Base-by-base conservation (phyloP, 805 yeast species). In the Komagataella pseudopastoris region DNA sequence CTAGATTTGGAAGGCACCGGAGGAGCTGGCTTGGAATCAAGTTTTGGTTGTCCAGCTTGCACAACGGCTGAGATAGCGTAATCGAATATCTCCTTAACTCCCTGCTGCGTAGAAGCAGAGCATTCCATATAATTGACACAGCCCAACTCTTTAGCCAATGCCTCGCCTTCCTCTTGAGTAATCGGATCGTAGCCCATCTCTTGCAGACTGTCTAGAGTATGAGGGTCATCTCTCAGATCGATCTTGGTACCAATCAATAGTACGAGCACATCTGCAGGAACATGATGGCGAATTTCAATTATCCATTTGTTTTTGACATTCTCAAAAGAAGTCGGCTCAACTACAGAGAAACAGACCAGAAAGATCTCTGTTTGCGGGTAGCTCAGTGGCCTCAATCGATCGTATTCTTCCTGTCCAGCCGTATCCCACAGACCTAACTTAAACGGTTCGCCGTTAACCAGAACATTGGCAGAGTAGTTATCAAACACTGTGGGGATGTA, bases 401-500 rank as follows among this genome's bases (percentile, higher is more conserved):
- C 96, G 65, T 88, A 88, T 63, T 88, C 96, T 61, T 86, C 85
- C 67, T 89, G 96, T 23, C 96, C 96, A 3, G 96, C 96, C 14
- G 96, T 89, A 76, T 89, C 96, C 96, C 96, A 89, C 48, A 89
- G 74, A 22, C 95, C 95, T 50, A 89, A 72, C 61, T 87, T 88
- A 60, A 85, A 83, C 51, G 88, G 86, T 60, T 83, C 88, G 24
- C 85, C 83, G 59, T 85, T 91, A 18, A 83, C 82, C 75, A 88
- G 78, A 23, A 89, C 88, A 46, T 84, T 83, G 16, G 95, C 91
- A 2, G 95, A 79, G 65, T 89, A 89, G 67, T 89, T 88, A 64
- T 89, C 96, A 61, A 89, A 89, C 63, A 89, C 96, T 0, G 97
- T 89, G 49, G 97, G 97, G 53, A 89, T 85, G 65, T 89, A 89